These are phyloP conservation scores for Proliferodiscus dingleyae DNA, from an alignment of 2,329 filamentous ascomycete species.

Conservation along the genomic window DNA sequence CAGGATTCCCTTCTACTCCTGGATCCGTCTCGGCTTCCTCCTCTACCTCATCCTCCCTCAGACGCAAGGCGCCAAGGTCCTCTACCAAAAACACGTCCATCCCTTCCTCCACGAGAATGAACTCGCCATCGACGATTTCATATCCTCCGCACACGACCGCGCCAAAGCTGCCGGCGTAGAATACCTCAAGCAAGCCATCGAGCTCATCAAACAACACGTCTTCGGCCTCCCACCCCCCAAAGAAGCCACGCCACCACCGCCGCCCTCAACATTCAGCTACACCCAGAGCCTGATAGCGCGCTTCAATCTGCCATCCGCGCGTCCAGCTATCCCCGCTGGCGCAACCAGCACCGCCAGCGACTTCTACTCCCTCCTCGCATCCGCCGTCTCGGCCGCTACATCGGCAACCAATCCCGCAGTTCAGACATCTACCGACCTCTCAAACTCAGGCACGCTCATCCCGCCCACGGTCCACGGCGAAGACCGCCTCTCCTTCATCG, in stretches of 20 bases:
- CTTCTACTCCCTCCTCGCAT: conserved; percentile 72
- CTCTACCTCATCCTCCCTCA: conserved; percentile 96
- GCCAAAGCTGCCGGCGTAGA: conserved; percentile 71
- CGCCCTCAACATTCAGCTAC: conserved; percentile 51
- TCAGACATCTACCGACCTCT: conserved; percentile 40
- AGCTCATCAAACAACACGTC: conserved; percentile 68
- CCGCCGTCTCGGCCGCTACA: conserved; percentile 58
- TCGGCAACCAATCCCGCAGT: conserved; percentile 29
- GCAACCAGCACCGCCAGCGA: conserved; percentile 50
- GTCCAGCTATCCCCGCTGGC: conserved; percentile 42
- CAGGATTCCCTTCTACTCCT: conserved; percentile 89
- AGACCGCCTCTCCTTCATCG: conserved; percentile 69
- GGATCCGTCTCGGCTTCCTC: conserved; percentile 80
- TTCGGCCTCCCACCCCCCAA: conserved; percentile 70
- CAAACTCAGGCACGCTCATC: conserved; percentile 59
- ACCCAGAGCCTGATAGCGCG: conserved; percentile 78
- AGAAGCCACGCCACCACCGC: conserved; percentile 40
- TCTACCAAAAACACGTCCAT: conserved; percentile 82
- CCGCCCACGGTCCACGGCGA: conserved; percentile 63
- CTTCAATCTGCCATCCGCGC: conserved; percentile 74
- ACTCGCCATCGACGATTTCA: conserved; percentile 82
- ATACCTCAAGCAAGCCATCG: conserved; percentile 67
- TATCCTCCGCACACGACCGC: conserved; percentile 73
- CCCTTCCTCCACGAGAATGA: conserved; percentile 88
- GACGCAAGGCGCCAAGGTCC: conserved; percentile 82